Evolutionary conservation across 495 filamentous ascomycete genomes (phyloP).

Genomic region (Hypoxylon lienhwacheense): DNA sequence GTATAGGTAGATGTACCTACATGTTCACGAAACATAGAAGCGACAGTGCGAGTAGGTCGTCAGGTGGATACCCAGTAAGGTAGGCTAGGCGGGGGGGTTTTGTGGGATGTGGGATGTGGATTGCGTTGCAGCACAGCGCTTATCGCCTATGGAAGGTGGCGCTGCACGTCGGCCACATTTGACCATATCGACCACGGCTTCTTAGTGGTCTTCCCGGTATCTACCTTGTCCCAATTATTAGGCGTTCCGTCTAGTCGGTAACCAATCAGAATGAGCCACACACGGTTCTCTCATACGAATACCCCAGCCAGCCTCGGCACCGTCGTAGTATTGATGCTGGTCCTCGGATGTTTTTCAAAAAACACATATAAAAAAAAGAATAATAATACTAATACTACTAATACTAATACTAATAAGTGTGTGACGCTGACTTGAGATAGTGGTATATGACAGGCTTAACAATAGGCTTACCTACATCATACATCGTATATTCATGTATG

Average conservation of each 20-base stretch:
- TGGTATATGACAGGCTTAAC: not conserved
- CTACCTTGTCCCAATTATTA: slow-evolving; percentile 14
- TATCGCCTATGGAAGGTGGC: slow-evolving; percentile 33
- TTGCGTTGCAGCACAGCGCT: slow-evolving; percentile 24
- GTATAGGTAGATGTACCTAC: slow-evolving; percentile 1
- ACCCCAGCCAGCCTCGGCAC: slow-evolving; percentile 28
- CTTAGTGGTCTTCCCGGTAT: slow-evolving; percentile 21
- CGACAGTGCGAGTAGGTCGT: slow-evolving; percentile 25
- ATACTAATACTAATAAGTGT: too few relatives aligned
- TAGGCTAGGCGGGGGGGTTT: slow-evolving; percentile 21
- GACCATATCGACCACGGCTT: slow-evolving; percentile 6
- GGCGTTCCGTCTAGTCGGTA: slow-evolving; percentile 29
- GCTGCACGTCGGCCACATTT: slow-evolving; percentile 23
- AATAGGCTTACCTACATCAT: not conserved
- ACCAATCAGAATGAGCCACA: slow-evolving; percentile 30
- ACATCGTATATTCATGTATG: slow-evolving; percentile 1
- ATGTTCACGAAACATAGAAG: not conserved
- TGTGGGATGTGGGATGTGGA: slow-evolving; percentile 17
- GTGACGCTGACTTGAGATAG: slow-evolving; percentile 24
- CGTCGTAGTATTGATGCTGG: slow-evolving; percentile 20
- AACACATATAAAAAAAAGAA: too few relatives aligned
- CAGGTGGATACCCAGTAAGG: slow-evolving; percentile 20
- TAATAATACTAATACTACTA: too few relatives aligned
- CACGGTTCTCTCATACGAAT: slow-evolving; percentile 12
- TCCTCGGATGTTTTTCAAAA: slow-evolving; percentile 4